These are phyloP conservation scores for Vitis hybrid DNA, from an alignment of 177 flowering plant genomes.

Conservation along the genomic window DNA sequence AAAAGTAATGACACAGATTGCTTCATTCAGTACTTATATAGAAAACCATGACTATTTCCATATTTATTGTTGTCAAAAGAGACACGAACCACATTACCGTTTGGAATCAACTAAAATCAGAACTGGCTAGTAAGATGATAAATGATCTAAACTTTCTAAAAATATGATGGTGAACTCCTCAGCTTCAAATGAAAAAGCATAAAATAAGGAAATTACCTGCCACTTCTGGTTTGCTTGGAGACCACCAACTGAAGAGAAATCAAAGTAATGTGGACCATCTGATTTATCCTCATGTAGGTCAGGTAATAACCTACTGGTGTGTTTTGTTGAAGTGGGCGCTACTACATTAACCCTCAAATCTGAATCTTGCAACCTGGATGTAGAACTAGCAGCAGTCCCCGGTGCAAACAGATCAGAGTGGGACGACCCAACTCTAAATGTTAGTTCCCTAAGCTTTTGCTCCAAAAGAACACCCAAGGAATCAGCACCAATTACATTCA, in stretches of 20 bases:
- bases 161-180: too few species aligned
- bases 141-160: too few species aligned
- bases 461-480: slow-evolving; percentile 58
- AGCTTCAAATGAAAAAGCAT: neutral
- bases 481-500: slow-evolving; percentile 40
- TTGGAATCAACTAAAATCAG: too few species aligned
- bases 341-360: slow-evolving; percentile 21
- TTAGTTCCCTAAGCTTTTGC: slow-evolving; percentile 52
- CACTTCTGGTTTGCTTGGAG: slow-evolving; percentile 18
- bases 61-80: too few species aligned
- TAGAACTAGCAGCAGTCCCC: slow-evolving; percentile 9
- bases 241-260: slow-evolving; percentile 22
- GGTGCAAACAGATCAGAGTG: slow-evolving; percentile 17
- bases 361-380: slow-evolving; percentile 24
- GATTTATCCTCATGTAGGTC: slow-evolving; percentile 14
- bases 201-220: slow-evolving; percentile 35
- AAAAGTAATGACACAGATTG: too few species aligned
- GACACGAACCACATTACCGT: too few species aligned
- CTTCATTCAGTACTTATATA: too few species aligned
- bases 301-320: slow-evolving; percentile 16
- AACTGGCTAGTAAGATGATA: too few species aligned
- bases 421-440: slow-evolving; percentile 32
- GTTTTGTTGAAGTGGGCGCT: slow-evolving; percentile 23
- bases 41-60: too few species aligned
- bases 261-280: slow-evolving; percentile 12